Percentiles rank a stretch among this genome's conserved stretches.
phyloP scores from a whole-genome alignment of 2,329 filamentous ascomycete species.

The Teratosphaeria destructans region DNA sequence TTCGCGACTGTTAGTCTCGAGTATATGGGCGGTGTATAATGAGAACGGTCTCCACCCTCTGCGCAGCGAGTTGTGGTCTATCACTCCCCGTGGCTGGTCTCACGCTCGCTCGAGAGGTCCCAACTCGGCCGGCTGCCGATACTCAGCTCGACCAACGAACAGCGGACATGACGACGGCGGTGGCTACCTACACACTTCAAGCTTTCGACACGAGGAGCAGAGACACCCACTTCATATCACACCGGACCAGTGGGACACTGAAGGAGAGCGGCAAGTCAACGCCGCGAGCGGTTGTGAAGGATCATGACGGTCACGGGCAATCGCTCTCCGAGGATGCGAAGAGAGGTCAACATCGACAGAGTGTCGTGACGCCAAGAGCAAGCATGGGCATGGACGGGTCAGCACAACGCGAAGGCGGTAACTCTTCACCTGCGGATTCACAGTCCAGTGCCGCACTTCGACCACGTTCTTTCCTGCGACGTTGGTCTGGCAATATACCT shows the following conservation, averaged over 20 bases:
- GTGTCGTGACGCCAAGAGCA: slow-evolving; percentile 7
- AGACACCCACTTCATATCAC: not conserved
- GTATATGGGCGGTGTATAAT: slow-evolving; percentile 6
- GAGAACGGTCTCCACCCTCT: slow-evolving; percentile 31
- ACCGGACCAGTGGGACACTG: not conserved
- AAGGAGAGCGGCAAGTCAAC: not conserved
- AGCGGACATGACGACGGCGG: slow-evolving; percentile 16
- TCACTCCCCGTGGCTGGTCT: slow-evolving; percentile 49
- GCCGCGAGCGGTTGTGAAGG: not conserved
- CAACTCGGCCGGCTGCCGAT: slow-evolving; percentile 10
- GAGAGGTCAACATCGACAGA: not conserved
- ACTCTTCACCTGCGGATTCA: slow-evolving; percentile 6
- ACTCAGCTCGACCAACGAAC: slow-evolving; percentile 20
- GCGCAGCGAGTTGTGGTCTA: slow-evolving; percentile 51
- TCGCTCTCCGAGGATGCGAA: not conserved
- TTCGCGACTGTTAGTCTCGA: not conserved
- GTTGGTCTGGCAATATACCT: slow-evolving; percentile 44
- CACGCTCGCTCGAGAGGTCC: slow-evolving; percentile 13
- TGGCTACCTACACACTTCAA: slow-evolving; percentile 11
- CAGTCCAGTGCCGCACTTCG: slow-evolving; percentile 4
- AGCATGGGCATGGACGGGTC: slow-evolving; percentile 4
- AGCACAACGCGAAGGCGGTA: slow-evolving; percentile 4
- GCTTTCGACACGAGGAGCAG: not conserved
- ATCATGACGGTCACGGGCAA: not conserved
- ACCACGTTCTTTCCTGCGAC: slow-evolving; percentile 56